A percentile compares a stretch with the other conserved stretches of the same genome.
phyloP scores from a whole-genome alignment of 495 filamentous ascomycete species.

The Glonium stellatum region DNA sequence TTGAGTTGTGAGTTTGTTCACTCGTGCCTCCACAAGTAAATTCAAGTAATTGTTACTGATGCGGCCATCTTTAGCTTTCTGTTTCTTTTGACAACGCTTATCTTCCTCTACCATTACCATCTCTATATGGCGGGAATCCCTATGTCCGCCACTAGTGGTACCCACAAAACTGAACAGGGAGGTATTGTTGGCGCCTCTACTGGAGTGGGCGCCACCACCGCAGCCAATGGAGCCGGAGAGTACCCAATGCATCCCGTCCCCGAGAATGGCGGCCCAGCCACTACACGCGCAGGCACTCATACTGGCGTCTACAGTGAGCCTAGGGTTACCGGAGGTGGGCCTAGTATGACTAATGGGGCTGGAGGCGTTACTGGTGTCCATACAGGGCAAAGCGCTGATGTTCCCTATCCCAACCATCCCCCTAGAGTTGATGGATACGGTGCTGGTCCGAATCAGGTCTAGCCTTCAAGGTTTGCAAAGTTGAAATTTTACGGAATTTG shows the following conservation, averaged over 20 bases:
- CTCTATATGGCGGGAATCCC: constrained; percentile 7
- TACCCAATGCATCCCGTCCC: background rate
- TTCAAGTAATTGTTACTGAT: background rate
- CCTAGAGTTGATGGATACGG: background rate
- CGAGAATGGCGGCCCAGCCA: background rate
- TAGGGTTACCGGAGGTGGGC: background rate
- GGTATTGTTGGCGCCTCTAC: background rate
- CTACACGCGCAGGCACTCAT: background rate
- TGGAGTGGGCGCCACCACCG: background rate
- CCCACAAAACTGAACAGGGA: background rate
- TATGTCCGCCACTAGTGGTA: constrained; percentile 2
- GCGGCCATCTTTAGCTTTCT: constrained; percentile 6
- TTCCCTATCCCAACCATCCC: background rate
- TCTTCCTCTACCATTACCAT: constrained; percentile 25
- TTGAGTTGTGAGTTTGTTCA: constrained; percentile 18
- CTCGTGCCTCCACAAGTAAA: too few relatives aligned
- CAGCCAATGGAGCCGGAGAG: background rate
- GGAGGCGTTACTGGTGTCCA: background rate
- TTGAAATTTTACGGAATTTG: too few relatives aligned
- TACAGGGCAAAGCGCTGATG: background rate
- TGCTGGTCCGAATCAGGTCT: background rate
- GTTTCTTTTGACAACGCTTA: constrained; percentile 20
- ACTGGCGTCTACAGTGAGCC: background rate
- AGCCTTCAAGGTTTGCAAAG: too few relatives aligned
- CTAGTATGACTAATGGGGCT: background rate